phyloP scores from a whole-genome alignment of 371 early-diverging fungal genomes.

The Modicella reniformis region DNA sequence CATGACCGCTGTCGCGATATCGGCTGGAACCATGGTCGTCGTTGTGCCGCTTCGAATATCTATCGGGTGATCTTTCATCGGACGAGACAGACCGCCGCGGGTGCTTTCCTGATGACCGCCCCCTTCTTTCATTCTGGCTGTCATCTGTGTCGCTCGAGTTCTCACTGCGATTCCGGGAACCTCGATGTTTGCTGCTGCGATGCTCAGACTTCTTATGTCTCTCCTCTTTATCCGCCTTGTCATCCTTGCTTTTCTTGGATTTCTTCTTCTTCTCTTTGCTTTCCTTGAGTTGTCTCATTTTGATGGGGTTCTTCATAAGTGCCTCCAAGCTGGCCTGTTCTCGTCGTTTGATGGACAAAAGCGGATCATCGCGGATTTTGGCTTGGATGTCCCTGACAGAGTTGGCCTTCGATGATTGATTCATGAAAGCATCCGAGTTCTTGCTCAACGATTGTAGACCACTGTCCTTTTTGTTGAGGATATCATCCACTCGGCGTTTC shows the following conservation, averaged over 20 bases:
- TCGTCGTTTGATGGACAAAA: constrained; percentile 84
- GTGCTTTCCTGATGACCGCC: constrained; percentile 26
- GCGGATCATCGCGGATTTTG: constrained; percentile 93
- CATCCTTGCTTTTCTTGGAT: constrained; percentile 36
- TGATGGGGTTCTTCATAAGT: constrained; percentile 80
- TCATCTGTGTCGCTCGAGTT: constrained; percentile 9
- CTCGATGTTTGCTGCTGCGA: constrained; percentile 29
- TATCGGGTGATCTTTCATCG: constrained; percentile 6
- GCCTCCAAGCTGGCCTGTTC: constrained; percentile 86
- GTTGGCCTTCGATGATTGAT: constrained; percentile 73
- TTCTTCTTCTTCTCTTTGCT: constrained; percentile 57
- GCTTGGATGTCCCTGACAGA: constrained; percentile 80
- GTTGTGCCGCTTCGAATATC: constrained; percentile 1
- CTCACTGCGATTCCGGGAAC: constrained; percentile 15
- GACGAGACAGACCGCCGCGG: constrained; percentile 14
- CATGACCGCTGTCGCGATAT: not conserved
- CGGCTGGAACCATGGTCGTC: not conserved
- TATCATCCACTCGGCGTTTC: constrained; percentile 80
- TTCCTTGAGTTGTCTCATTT: constrained; percentile 67
- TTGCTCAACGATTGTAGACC: constrained; percentile 57
- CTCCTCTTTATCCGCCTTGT: constrained; percentile 31
- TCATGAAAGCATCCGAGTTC: constrained; percentile 53
- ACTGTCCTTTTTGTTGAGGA: constrained; percentile 64
- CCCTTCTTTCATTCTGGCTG: constrained; percentile 1
- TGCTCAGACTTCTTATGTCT: constrained; percentile 23